Conservation (phyloP, 441 rosid genomes). For the Erodium chrysanthum region DNA sequence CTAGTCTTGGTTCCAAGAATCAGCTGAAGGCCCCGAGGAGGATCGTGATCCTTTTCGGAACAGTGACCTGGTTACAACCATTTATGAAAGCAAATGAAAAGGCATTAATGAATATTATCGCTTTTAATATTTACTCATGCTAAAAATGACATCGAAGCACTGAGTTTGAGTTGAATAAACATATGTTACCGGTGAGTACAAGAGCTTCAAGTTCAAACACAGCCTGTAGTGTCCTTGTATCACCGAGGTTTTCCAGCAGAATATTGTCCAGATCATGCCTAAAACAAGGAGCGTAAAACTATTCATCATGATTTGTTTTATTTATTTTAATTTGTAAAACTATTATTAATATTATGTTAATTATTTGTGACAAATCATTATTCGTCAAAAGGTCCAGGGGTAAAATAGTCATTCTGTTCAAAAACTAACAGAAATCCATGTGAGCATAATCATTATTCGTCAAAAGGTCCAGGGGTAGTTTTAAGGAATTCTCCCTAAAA, state of each 20-base stretch:
- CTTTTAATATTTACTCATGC: conserved; percentile 20
- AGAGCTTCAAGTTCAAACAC: conserved; percentile 98
- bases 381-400: too few species aligned
- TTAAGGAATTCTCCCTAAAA: too few species aligned
- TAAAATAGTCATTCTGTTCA: too few species aligned
- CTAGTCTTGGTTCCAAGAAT: conserved; percentile 85
- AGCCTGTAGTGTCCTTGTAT: conserved; percentile 88
- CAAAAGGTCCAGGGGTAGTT: too few species aligned
- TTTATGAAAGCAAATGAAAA: conserved; percentile 5
- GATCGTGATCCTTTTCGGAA: conserved; percentile 90
- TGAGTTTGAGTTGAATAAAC: not conserved
- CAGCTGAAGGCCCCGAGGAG: conserved; percentile 97
- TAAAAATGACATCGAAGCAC: conserved; percentile 6
- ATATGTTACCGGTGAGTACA: conserved; percentile 63
- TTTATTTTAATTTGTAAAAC: too few species aligned
- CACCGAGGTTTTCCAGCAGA: conserved; percentile 97
- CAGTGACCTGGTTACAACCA: conserved; percentile 65
- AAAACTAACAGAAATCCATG: too few species aligned
- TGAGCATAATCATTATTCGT: too few species aligned
- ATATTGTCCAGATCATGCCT: conserved; percentile 98
- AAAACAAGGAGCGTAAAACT: conserved; percentile 16
- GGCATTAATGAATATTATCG: not conserved
- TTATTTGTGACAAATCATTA: too few species aligned
- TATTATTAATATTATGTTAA: too few species aligned
- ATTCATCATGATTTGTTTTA: too few species aligned